A percentile compares a stretch with the other conserved stretches of the same genome.
These are phyloP conservation scores for Fraxinus anomala DNA, from an alignment of 257 asterid species.

Conservation along the genomic window DNA sequence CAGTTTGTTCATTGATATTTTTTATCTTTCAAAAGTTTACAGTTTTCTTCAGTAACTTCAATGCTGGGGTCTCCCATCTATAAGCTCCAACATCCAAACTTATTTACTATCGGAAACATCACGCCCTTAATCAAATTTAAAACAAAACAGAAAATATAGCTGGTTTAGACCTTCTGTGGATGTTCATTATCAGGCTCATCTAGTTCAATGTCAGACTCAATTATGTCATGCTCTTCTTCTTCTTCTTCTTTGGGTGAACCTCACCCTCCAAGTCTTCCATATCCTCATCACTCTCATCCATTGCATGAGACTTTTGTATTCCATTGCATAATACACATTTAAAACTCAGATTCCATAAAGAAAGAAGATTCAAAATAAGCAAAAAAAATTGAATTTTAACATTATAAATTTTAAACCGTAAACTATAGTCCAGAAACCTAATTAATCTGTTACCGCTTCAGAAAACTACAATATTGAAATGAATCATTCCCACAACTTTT, in stretches of 20 bases:
- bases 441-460: not conserved
- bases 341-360: not conserved
- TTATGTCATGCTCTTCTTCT: constrained; percentile 82
- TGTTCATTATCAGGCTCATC: constrained; percentile 88
- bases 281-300: constrained; percentile 76
- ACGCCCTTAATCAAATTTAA: not conserved
- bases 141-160: not conserved
- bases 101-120: constrained; percentile 11
- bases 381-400: not conserved
- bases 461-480: not conserved
- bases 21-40: too few relatives aligned
- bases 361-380: not conserved
- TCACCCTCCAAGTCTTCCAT: constrained; percentile 52
- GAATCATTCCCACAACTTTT: too few relatives aligned
- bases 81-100: constrained; percentile 15
- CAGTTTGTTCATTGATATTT: too few relatives aligned
- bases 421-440: not conserved
- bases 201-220: constrained; percentile 89
- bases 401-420: not conserved
- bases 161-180: constrained; percentile 67
- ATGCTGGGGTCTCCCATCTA: constrained; percentile 94
- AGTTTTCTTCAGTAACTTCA: constrained; percentile 79
- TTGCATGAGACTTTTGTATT: constrained; percentile 58
- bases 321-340: constrained; percentile 5
- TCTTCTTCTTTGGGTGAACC: constrained; percentile 43